Base-by-base conservation (phyloP, 305 asterid species). In the Euphrasia arctica region DNA sequence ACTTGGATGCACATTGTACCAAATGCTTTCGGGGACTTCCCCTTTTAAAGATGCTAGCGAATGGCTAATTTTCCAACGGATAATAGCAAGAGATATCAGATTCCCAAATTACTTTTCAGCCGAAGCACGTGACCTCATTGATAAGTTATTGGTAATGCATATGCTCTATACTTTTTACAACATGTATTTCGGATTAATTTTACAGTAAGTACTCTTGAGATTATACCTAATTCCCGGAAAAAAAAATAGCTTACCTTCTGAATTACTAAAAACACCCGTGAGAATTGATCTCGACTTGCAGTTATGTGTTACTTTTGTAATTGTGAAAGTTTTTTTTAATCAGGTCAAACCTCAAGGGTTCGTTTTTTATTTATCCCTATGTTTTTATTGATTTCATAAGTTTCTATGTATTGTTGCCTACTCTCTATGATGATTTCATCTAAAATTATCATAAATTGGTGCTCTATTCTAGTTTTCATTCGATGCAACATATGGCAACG, bases 61-160 rank as follows among this genome's bases (percentile, higher is more conserved):
- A 80, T 94, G 99, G 99, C 99, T 94, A 68, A 94, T 94, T 68
- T 94, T 94, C 78, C 98, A 94, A 72, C 74, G 95, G 71, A 94
- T 94, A 66, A 78, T 91, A 61, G 96, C 99, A 15, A 83, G 99
- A 78, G 99, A 94, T 74, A 75, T 94, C 77, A 86, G 84, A 81
- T 94, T 94, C 78, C 98, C 99, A 5, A 79, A 78, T 75, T 78
- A 79, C 74, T 85, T 94, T 67, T 91, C 99, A 31, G 81, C 83
- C 34, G 96, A 80, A 76, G 95, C 99, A 27, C 79, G 93, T 65
- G 96, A 94, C 78, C 85, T 94, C 69, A 91, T 94, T 55, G 99
- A 94, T 64, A 77, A 82, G 69, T 67, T 94, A 74, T 79, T 94
- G 98, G 99, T 90, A 82, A 73, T 82, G 73, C 72, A 70, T 59